These are phyloP conservation scores for Aspergillus heteromorphus DNA, from an alignment of 495 filamentous ascomycete species.

Conservation along the genomic window DNA sequence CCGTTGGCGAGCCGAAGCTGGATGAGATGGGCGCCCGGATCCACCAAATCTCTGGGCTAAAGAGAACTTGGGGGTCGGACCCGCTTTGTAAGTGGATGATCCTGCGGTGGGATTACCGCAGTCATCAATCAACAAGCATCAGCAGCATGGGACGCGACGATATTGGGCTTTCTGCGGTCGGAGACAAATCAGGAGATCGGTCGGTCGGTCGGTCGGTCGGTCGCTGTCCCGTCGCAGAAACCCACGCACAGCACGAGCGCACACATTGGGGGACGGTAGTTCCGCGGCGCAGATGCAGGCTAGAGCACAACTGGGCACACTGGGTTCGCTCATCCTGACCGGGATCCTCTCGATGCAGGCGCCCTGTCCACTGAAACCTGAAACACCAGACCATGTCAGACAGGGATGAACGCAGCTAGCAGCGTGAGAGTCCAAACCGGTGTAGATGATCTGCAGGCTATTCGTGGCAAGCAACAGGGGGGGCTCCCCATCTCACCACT, in stretches of 20 bases:
- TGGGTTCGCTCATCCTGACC: neutral
- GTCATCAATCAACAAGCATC: neutral
- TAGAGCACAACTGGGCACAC: neutral
- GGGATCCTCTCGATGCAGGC: neutral
- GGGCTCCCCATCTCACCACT: neutral
- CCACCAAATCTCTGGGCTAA: conserved; percentile 8
- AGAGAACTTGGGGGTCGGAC: conserved; percentile 1
- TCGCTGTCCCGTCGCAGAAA: neutral
- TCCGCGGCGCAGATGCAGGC: neutral
- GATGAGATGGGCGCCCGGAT: conserved; percentile 1
- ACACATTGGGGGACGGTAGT: neutral
- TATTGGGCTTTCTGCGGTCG: neutral
- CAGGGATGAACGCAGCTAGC: neutral
- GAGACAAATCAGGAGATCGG: neutral
- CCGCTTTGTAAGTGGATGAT: neutral
- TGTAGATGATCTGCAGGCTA: neutral
- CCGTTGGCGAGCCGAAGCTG: conserved; percentile 9
- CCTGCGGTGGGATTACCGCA: neutral
- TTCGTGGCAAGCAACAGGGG: conserved; percentile 1
- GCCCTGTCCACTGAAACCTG: neutral
- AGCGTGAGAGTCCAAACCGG: neutral
- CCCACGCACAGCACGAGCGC: neutral
- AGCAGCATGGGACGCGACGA: neutral
- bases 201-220: too few relatives aligned
- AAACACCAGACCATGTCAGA: neutral